A percentile compares a stretch with the other conserved stretches of the same genome.
Evolutionary conservation across 2,329 filamentous ascomycete genomes (phyloP).

Genomic region (Phialocephala sp.): DNA sequence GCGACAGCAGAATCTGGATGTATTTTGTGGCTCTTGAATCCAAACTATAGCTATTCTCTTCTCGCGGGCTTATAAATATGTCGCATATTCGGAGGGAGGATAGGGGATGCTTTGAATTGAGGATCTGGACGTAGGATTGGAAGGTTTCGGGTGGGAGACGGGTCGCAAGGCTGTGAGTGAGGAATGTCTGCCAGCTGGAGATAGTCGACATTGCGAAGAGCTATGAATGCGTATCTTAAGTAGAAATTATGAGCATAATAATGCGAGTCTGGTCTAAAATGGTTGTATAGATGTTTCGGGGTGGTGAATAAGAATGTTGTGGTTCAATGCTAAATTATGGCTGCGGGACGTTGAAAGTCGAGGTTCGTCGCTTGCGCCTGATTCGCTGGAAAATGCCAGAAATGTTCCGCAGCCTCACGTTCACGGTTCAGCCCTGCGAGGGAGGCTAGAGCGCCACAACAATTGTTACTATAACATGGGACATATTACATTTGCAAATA

Average conservation of each 20-base stretch:
- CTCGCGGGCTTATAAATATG: conserved; percentile 61
- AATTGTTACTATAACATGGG: background rate
- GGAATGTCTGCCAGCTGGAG: conserved; percentile 46
- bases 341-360: conserved; percentile 2
- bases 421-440: conserved; percentile 22
- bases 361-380: background rate
- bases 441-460: background rate
- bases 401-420: conserved; percentile 5
- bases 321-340: background rate
- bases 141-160: conserved; percentile 62
- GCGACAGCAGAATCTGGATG: conserved; percentile 58
- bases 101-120: conserved; percentile 58
- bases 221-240: background rate
- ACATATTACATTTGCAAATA: background rate
- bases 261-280: background rate
- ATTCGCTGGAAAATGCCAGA: background rate
- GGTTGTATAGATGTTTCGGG: background rate
- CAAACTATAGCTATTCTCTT: conserved; percentile 51
- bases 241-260: background rate
- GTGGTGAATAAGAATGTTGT: conserved; percentile 1
- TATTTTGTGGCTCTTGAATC: conserved; percentile 67
- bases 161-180: conserved; percentile 54
- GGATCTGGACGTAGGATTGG: conserved; percentile 54
- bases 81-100: conserved; percentile 59
- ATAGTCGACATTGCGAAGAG: conserved; percentile 22